Percentiles rank a stretch among this genome's conserved stretches.
Evolutionary conservation across 2,329 filamentous ascomycete genomes (phyloP).

Genomic region (Fusarium dlaminii): DNA sequence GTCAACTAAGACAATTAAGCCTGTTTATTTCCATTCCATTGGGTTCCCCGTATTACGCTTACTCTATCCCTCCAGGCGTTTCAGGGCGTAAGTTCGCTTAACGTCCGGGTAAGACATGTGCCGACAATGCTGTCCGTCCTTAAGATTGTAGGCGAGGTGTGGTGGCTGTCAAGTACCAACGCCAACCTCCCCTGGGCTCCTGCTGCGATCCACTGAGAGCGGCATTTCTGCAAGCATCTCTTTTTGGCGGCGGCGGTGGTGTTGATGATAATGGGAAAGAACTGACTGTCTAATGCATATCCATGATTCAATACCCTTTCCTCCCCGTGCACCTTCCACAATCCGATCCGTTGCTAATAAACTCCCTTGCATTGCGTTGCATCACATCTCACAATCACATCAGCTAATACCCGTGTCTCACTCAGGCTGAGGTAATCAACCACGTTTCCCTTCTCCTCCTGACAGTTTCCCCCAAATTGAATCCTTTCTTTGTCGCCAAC

Average conservation of each 20-base stretch:
- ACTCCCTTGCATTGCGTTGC: neutral
- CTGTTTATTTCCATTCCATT: neutral
- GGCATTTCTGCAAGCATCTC: conserved; percentile 30
- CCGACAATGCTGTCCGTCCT: conserved; percentile 14
- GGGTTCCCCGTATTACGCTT: neutral
- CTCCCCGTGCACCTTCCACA: conserved; percentile 1
- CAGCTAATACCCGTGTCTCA: neutral
- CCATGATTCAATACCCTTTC: conserved; percentile 20
- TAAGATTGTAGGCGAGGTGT: conserved; percentile 16
- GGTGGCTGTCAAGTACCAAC: neutral
- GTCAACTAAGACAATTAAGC: neutral
- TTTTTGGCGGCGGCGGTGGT: conserved; percentile 14
- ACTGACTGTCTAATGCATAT: conserved; percentile 24
- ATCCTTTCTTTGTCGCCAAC: neutral
- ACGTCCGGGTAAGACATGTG: conserved; percentile 19
- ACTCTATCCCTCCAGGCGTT: conserved; percentile 7
- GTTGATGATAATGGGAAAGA: conserved; percentile 30
- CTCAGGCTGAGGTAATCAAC: neutral
- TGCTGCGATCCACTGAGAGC: conserved; percentile 8
- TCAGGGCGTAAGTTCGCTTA: conserved; percentile 32
- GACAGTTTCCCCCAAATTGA: neutral
- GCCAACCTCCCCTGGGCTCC: neutral
- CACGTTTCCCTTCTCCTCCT: neutral
- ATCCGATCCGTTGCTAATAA: neutral
- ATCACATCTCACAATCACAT: neutral